phyloP scores from a whole-genome alignment of 2,329 filamentous ascomycete species.

The Verticillium klebahnii region DNA sequence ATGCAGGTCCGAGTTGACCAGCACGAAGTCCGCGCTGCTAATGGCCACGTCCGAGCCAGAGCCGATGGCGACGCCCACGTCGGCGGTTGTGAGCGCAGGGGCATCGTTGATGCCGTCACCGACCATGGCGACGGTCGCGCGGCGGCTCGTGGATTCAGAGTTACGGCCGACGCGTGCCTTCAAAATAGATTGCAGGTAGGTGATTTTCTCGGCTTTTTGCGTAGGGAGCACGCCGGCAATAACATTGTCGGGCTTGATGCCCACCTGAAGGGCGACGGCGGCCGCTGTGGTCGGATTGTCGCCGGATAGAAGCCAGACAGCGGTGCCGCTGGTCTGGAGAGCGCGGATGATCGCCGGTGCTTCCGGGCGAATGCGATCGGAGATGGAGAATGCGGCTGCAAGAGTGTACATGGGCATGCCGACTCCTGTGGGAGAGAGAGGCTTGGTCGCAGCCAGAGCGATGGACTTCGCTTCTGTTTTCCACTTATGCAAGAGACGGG shows the following conservation, averaged over 20 bases:
- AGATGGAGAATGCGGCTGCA: slow-evolving; percentile 66
- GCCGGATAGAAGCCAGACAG: slow-evolving; percentile 89
- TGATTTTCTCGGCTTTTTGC: slow-evolving; percentile 72
- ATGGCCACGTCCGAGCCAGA: slow-evolving; percentile 82
- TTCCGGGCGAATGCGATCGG: slow-evolving; percentile 76
- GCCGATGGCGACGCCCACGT: slow-evolving; percentile 80
- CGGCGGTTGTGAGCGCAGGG: slow-evolving; percentile 74
- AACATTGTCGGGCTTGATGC: slow-evolving; percentile 69
- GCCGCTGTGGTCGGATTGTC: slow-evolving; percentile 80
- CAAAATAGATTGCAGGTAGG: slow-evolving; percentile 52
- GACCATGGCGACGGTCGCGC: slow-evolving; percentile 70
- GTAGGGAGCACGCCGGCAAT: slow-evolving; percentile 83
- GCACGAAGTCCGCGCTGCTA: slow-evolving; percentile 74
- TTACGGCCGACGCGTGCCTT: slow-evolving; percentile 24
- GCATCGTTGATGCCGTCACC: slow-evolving; percentile 90
- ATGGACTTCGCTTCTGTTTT: slow-evolving; percentile 61
- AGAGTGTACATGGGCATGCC: slow-evolving; percentile 40
- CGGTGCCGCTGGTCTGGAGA: slow-evolving; percentile 60
- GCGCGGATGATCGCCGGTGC: slow-evolving; percentile 59
- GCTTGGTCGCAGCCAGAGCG: slow-evolving; percentile 48
- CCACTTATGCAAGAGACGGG: slow-evolving; percentile 45
- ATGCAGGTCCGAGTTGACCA: slow-evolving; percentile 66
- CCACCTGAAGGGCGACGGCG: slow-evolving; percentile 73
- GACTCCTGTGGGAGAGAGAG: slow-evolving; percentile 1
- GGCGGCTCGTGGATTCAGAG: slow-evolving; percentile 22